phyloP scores from a whole-genome alignment of 163 green algal species.

The Coccomyxa subellipsoidea region DNA sequence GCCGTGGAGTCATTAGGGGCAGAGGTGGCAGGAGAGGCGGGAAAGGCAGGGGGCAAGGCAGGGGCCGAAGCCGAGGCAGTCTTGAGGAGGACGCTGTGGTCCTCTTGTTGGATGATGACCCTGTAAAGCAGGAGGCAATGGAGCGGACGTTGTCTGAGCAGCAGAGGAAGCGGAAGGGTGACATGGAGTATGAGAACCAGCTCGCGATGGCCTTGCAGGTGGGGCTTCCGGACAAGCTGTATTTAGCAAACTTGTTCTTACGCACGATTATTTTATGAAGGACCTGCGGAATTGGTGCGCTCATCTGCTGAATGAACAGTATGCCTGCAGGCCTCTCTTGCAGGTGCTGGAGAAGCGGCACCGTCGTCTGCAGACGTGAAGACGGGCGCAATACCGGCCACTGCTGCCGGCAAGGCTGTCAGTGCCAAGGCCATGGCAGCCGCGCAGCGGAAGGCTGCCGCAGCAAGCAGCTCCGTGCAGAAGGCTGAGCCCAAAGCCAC shows the following conservation, averaged over 20 bases:
- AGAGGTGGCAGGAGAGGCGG: conserved; percentile 2
- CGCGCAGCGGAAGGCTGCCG: background rate
- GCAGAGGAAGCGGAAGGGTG: conserved; percentile 36
- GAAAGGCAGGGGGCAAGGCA: background rate
- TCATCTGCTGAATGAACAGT: background rate
- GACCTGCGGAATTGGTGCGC: background rate
- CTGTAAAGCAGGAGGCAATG: background rate
- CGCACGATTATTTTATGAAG: background rate
- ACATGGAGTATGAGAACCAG: conserved; percentile 85
- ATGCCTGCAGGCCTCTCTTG: background rate
- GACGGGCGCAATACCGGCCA: background rate
- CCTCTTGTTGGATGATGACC: background rate
- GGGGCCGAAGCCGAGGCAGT: background rate
- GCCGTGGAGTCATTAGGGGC: background rate
- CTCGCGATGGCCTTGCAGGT: conserved; percentile 73
- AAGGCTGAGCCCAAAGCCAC: background rate
- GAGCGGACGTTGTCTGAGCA: background rate
- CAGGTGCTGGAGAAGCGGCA: background rate
- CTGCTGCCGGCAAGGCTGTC: background rate
- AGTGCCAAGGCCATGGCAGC: background rate
- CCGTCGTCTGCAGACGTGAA: background rate
- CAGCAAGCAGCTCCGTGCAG: background rate
- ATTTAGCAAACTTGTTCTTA: too few species aligned
- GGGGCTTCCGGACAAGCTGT: too few species aligned
- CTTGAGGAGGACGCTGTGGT: background rate